A percentile compares a stretch with the other conserved stretches of the same genome.
Conservation (phyloP, 768 basidiomycete species). For the Pulveroboletus frians region DNA sequence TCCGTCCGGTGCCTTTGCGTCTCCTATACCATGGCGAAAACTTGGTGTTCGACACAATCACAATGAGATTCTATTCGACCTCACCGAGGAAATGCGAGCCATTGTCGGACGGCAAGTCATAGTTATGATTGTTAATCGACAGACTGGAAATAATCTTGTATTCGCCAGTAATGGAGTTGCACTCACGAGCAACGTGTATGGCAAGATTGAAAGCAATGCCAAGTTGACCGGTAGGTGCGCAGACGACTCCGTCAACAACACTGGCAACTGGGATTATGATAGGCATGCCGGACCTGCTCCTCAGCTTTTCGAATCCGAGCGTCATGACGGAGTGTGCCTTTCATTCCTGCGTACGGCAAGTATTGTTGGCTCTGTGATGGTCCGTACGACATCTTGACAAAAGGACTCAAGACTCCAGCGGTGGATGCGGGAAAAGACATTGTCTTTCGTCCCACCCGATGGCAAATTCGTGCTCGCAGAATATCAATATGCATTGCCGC, state of each 20-base stretch:
- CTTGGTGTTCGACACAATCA: conserved; percentile 74
- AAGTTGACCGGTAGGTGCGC: conserved; percentile 62
- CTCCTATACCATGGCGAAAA: conserved; percentile 92
- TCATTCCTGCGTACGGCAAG: conserved; percentile 88
- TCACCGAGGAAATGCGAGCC: conserved; percentile 73
- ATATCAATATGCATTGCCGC: conserved; percentile 62
- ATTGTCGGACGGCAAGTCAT: conserved; percentile 28
- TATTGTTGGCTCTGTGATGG: background rate
- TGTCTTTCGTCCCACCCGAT: conserved; percentile 94
- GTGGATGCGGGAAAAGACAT: conserved; percentile 67
- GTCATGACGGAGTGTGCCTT: conserved; percentile 77
- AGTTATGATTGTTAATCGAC: background rate
- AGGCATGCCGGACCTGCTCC: conserved; percentile 86
- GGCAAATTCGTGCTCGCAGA: conserved; percentile 81
- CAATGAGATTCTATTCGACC: conserved; percentile 93
- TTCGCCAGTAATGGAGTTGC: conserved; percentile 57
- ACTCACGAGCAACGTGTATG: conserved; percentile 64
- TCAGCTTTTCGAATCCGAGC: conserved; percentile 72
- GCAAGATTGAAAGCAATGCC: conserved; percentile 72
- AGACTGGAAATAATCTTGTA: background rate
- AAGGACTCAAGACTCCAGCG: conserved; percentile 55
- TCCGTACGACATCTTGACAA: conserved; percentile 4
- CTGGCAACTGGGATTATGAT: conserved; percentile 6
- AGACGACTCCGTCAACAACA: background rate
- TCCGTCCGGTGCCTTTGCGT: conserved; percentile 60